Conservation (phyloP, 495 filamentous ascomycete species). For the Penicillium roqueforti region DNA sequence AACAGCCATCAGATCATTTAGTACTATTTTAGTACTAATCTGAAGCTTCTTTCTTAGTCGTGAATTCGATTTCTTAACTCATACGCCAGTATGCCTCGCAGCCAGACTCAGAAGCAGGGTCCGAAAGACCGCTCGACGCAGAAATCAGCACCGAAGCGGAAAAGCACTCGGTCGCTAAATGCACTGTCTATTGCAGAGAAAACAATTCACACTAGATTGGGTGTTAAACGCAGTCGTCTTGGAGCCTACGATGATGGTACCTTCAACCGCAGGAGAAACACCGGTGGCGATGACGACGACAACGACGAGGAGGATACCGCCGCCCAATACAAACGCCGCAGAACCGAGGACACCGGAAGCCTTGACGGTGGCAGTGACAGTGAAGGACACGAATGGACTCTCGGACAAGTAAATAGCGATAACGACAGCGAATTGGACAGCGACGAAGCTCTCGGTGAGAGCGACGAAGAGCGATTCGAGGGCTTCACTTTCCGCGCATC, state of each 20-base stretch:
- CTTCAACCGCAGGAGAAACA: constrained; percentile 42
- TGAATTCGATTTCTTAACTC: constrained; percentile 6
- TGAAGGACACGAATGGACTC: constrained; percentile 83
- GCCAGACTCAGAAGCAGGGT: constrained; percentile 50
- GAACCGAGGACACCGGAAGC: constrained; percentile 39
- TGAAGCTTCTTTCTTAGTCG: constrained; percentile 9
- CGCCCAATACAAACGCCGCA: constrained; percentile 43
- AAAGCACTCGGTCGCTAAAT: constrained; percentile 61
- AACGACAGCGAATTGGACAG: constrained; percentile 84
- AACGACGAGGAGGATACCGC: constrained; percentile 52
- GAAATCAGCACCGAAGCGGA: constrained; percentile 44
- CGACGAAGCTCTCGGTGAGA: constrained; percentile 89
- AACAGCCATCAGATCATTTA: constrained; percentile 12
- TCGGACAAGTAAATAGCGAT: constrained; percentile 69
- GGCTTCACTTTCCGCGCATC: constrained; percentile 66
- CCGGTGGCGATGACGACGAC: constrained; percentile 29
- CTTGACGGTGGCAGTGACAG: constrained; percentile 67
- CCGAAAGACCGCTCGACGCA: constrained; percentile 47
- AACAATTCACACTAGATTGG: constrained; percentile 47
- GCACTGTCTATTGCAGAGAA: constrained; percentile 80
- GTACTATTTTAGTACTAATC: constrained; percentile 5
- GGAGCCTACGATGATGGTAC: constrained; percentile 51
- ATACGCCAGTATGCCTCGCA: constrained; percentile 58
- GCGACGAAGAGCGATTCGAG: constrained; percentile 79
- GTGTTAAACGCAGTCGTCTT: constrained; percentile 53